These are phyloP conservation scores for Boletus rubropictus DNA, from an alignment of 768 basidiomycete genomes.

Conservation along the genomic window DNA sequence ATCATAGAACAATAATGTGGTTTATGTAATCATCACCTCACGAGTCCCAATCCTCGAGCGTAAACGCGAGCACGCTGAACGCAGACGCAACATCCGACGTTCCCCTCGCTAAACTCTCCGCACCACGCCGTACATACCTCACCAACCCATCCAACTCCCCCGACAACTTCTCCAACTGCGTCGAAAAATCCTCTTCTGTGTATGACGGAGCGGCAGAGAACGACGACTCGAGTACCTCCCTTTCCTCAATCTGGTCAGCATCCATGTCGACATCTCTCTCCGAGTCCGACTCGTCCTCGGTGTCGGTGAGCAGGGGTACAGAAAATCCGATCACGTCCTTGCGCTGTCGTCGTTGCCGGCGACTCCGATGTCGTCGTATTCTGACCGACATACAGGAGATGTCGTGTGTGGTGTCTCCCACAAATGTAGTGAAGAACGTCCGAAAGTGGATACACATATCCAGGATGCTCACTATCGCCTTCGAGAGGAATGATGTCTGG, in stretches of 20 bases:
- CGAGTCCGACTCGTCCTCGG: conserved; percentile 32
- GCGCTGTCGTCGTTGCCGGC: conserved; percentile 49
- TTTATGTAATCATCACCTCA: conserved; percentile 10
- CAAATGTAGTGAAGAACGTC: conserved; percentile 54
- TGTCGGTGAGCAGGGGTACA: conserved; percentile 24
- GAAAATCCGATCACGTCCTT: conserved; percentile 62
- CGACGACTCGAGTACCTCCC: conserved; percentile 29
- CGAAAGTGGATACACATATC: conserved; percentile 73
- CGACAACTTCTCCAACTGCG: conserved; percentile 57
- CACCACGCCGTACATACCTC: conserved; percentile 59
- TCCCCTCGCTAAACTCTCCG: conserved; percentile 63
- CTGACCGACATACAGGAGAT: conserved; percentile 44
- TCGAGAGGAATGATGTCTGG: conserved; percentile 60
- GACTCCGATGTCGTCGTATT: conserved; percentile 57
- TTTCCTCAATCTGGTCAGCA: conserved; percentile 15
- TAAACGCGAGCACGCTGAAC: conserved; percentile 70
- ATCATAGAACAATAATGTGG: not conserved
- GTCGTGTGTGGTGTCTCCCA: conserved; percentile 59
- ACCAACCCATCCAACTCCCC: conserved; percentile 67
- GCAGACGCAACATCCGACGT: conserved; percentile 53
- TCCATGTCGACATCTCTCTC: conserved; percentile 34
- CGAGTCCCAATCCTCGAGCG: conserved; percentile 73
- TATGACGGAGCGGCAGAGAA: conserved; percentile 38
- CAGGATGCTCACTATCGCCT: conserved; percentile 61
- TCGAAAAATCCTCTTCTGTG: conserved; percentile 44